Percentiles rank a stretch among this genome's conserved stretches.
Conservation (phyloP, 1,284 basidiomycete genomes). For the Anthracocystis panici-leucophaei region DNA sequence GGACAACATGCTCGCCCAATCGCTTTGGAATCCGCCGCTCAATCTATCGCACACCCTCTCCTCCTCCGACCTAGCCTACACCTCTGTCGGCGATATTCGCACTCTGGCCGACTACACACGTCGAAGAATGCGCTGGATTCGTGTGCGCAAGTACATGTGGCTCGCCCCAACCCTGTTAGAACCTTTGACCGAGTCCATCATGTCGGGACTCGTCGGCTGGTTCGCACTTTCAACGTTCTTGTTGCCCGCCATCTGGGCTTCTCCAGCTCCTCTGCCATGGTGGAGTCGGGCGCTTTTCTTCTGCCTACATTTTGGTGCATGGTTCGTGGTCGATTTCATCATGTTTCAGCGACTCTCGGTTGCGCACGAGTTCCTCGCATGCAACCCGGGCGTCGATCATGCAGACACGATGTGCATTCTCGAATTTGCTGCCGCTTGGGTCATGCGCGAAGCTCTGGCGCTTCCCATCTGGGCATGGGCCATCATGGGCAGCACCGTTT, state of each 20-base stretch:
- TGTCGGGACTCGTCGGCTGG: slow-evolving; percentile 62
- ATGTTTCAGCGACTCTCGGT: slow-evolving; percentile 39
- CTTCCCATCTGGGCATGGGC: slow-evolving; percentile 68
- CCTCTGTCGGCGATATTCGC: slow-evolving; percentile 65
- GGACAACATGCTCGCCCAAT: slow-evolving; percentile 68
- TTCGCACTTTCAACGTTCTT: slow-evolving; percentile 45
- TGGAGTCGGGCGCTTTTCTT: slow-evolving; percentile 28
- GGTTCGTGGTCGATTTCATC: slow-evolving; percentile 37
- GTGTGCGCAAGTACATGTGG: slow-evolving; percentile 67
- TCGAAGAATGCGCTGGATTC: slow-evolving; percentile 69
- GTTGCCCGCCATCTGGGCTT: slow-evolving; percentile 8
- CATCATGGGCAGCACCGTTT: slow-evolving; percentile 59
- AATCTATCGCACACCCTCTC: slow-evolving; percentile 58
- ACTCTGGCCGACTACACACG: slow-evolving; percentile 62
- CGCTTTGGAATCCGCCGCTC: slow-evolving; percentile 62
- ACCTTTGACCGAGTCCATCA: slow-evolving; percentile 66
- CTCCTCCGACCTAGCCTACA: slow-evolving; percentile 61
- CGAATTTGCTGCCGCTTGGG: slow-evolving; percentile 56
- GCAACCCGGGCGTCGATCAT: slow-evolving; percentile 31
- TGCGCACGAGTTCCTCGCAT: slow-evolving; percentile 36
- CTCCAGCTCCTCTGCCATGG: neutral
- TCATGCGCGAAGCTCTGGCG: slow-evolving; percentile 61
- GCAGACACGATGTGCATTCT: slow-evolving; percentile 25
- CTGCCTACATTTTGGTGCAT: slow-evolving; percentile 41
- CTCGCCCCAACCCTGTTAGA: slow-evolving; percentile 64